Base-by-base conservation (phyloP, 2,329 filamentous ascomycete genomes). In the Fusarium sp. region DNA sequence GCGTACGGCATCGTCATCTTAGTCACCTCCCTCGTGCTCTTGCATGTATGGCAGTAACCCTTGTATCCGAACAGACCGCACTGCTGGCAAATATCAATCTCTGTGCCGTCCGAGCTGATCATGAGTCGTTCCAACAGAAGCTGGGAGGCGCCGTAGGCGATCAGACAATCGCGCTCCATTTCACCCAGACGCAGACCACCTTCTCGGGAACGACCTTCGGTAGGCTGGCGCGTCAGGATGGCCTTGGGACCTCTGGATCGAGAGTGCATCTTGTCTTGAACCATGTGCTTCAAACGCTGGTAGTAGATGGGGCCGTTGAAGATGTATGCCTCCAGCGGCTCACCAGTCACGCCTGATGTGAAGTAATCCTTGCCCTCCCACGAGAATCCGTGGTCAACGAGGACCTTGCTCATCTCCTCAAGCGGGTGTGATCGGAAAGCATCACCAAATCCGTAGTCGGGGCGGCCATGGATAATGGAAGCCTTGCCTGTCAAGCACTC, bases 251-350 rank as follows among this genome's bases (percentile, higher is more conserved):
- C 97, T 16, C 94, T 92, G 3, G 96, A 92, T 71, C 96, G 94
- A 35, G 94, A 96, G 85, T 99, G 96, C 96, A 99, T 98, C 86
- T 99, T 99, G 82, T 99, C 96, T 83, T 98, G 95, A 5, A 99
- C 96, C 96, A 99, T 99, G 88, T 99, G 96, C 89, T 99, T 99
- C 75, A 99, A 90, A 76, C 98, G 97, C 87, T 99, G 96, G 87
- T 99, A 99, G 87, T 98, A 99, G 84, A 99, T 99, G 13, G 96
- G 96, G 0, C 96, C 96, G 82, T 97, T 98, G 88, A 98, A 99
- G 80, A 99, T 95, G 84, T 98, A 98, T 14, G 95, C 95, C 73
- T 97, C 95, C 7, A 98, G 88, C 0, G 94, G 91, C 84, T 99
- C 96, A 78, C 96, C 97, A 0, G 96, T 98, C 80, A 98, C 96